Evolutionary conservation across 768 basidiomycete species (phyloP).

Genomic region (Mycena crocata): DNA sequence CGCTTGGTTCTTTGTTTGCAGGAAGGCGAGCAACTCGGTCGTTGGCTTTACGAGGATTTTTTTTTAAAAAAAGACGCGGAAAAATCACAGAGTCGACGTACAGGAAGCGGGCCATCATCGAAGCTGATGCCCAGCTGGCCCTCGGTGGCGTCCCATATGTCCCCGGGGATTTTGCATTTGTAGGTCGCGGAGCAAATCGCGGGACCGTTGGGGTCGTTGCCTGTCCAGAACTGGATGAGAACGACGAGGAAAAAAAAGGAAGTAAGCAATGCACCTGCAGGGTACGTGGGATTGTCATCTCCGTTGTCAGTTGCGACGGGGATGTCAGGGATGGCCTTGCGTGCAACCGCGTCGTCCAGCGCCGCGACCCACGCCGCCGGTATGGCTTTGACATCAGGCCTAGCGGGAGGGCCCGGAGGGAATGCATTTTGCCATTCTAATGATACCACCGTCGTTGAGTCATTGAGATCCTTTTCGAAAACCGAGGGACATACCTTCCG

Average conservation of each 20-base stretch:
- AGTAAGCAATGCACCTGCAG: not conserved
- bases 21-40: slow-evolving; percentile 69
- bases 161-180: slow-evolving; percentile 69
- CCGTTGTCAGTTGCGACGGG: slow-evolving; percentile 57
- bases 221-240: not conserved
- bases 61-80: not conserved
- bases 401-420: not conserved
- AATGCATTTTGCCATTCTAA: slow-evolving; percentile 11
- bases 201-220: slow-evolving; percentile 51
- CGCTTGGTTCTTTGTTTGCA: slow-evolving; percentile 67
- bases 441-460: not conserved
- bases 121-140: slow-evolving; percentile 76
- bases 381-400: not conserved
- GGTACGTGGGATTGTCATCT: slow-evolving; percentile 19
- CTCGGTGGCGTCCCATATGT: slow-evolving; percentile 82
- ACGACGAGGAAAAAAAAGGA: no score
- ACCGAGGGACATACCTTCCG: not conserved
- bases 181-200: slow-evolving; percentile 82
- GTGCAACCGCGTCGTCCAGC: slow-evolving; percentile 69
- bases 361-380: slow-evolving; percentile 40
- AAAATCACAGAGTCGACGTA: not conserved
- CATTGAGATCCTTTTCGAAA: no score
- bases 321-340: slow-evolving; percentile 81
- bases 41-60: slow-evolving; percentile 49
- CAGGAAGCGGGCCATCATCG: slow-evolving; percentile 81